Evolutionary conservation across 192 early-diverging fungal species (phyloP).

Genomic region (Kappamyces sp.): DNA sequence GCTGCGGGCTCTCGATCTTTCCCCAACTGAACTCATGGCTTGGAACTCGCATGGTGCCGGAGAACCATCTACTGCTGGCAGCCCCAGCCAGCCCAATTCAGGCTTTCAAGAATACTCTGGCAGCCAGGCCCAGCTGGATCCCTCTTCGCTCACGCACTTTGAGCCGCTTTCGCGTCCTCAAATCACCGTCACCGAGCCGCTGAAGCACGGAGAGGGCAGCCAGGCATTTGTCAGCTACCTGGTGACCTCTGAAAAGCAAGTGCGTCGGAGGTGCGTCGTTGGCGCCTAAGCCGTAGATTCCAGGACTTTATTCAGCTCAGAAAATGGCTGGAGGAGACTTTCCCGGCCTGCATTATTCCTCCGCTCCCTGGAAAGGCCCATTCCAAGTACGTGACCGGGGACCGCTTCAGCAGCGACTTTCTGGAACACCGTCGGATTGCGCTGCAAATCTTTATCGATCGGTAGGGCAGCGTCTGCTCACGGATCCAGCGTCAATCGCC

Average conservation of each 20-base stretch:
- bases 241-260: conserved; percentile 60
- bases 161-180: not conserved
- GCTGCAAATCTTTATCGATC: conserved; percentile 79
- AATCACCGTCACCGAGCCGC: conserved; percentile 68
- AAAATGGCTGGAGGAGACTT: conserved; percentile 64
- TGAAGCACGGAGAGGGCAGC: conserved; percentile 87
- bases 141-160: no score
- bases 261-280: not conserved
- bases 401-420: conserved; percentile 90
- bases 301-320: conserved; percentile 94
- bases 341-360: conserved; percentile 75
- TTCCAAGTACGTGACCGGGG: conserved; percentile 91
- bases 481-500: conserved; percentile 46
- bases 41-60: no score
- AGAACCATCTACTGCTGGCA: no score
- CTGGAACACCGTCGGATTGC: conserved; percentile 67
- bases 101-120: no score
- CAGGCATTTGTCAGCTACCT: conserved; percentile 77
- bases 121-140: no score
- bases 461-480: conserved; percentile 17
- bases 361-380: conserved; percentile 89
- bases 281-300: conserved; percentile 72
- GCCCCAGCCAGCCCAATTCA: no score
- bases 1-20: no score
- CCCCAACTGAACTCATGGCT: no score